These are phyloP conservation scores for Vitis hybrid DNA, from an alignment of 177 flowering plant genomes.

Conservation along the genomic window DNA sequence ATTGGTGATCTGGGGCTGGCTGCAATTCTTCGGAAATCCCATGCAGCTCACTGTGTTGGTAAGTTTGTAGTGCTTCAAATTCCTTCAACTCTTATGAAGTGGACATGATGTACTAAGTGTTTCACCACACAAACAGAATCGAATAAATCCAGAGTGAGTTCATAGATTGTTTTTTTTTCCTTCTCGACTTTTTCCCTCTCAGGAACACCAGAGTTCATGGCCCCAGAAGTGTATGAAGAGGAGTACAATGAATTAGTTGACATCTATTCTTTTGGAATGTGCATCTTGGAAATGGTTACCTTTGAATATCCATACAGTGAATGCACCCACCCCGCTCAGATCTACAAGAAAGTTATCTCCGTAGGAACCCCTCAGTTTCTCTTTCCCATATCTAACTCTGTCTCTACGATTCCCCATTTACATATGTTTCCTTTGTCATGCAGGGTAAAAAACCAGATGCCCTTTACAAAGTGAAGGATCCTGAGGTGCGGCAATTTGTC, in stretches of 20 bases:
- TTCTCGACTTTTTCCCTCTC: background rate
- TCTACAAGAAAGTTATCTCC: constrained; percentile 91
- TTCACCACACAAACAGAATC: no score
- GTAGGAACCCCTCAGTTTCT: constrained; percentile 41
- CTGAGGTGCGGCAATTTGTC: constrained; percentile 73
- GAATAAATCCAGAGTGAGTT: no score
- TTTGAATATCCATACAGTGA: constrained; percentile 97
- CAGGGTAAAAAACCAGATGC: constrained; percentile 91
- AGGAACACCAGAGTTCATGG: constrained; percentile 99
- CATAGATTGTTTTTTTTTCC: constrained; percentile 3
- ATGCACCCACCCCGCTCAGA: constrained; percentile 92
- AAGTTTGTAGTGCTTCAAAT: constrained; percentile 12
- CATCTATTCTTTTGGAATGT: constrained; percentile 97
- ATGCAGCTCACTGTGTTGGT: constrained; percentile 92
- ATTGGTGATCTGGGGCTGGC: constrained; percentile 97
- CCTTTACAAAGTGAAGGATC: constrained; percentile 72
- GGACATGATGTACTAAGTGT: background rate
- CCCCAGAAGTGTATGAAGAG: constrained; percentile 93
- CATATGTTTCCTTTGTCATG: background rate
- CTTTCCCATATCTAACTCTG: background rate
- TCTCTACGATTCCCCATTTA: background rate
- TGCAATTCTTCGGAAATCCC: constrained; percentile 80
- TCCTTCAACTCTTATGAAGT: background rate
- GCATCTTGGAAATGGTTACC: constrained; percentile 95
- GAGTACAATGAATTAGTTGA: constrained; percentile 97